These are phyloP conservation scores for Alternaria brassicae DNA, from an alignment of 2,329 filamentous ascomycete species.

Conservation along the genomic window DNA sequence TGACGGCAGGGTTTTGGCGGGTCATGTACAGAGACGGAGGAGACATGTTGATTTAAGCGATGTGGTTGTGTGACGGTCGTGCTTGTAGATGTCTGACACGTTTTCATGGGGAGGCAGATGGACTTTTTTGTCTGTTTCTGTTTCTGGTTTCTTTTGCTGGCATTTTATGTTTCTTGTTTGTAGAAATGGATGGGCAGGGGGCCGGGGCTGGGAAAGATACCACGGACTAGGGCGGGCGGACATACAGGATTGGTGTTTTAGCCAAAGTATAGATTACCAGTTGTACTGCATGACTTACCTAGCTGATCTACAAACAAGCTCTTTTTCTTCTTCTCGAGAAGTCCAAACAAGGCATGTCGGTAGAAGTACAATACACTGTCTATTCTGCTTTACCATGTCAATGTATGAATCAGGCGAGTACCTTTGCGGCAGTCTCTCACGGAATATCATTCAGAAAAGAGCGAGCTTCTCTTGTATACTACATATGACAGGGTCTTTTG, in stretches of 20 bases:
- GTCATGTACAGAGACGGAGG: constrained; percentile 26
- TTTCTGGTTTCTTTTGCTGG: background rate
- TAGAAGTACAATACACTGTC: too few relatives aligned
- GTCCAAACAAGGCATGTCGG: too few relatives aligned
- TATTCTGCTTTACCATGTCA: too few relatives aligned
- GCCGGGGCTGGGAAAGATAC: constrained; percentile 13
- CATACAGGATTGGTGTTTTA: background rate
- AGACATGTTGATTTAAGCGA: constrained; percentile 36
- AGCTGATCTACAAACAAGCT: background rate
- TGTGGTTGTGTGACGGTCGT: constrained; percentile 36
- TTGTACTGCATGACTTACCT: background rate
- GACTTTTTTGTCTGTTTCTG: background rate
- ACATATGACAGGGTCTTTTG: too few relatives aligned
- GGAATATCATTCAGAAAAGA: too few relatives aligned
- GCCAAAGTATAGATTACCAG: background rate
- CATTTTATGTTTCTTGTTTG: background rate
- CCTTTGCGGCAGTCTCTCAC: too few relatives aligned
- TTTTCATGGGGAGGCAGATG: background rate
- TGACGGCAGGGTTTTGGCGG: constrained; percentile 17
- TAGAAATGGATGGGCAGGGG: background rate
- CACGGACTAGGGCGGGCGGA: constrained; percentile 13
- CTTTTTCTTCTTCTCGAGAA: too few relatives aligned
- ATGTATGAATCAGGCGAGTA: too few relatives aligned
- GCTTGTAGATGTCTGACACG: constrained; percentile 39
- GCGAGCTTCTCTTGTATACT: too few relatives aligned